phyloP scores from a whole-genome alignment of 192 early-diverging fungal species.

The Mortierella claussenii region DNA sequence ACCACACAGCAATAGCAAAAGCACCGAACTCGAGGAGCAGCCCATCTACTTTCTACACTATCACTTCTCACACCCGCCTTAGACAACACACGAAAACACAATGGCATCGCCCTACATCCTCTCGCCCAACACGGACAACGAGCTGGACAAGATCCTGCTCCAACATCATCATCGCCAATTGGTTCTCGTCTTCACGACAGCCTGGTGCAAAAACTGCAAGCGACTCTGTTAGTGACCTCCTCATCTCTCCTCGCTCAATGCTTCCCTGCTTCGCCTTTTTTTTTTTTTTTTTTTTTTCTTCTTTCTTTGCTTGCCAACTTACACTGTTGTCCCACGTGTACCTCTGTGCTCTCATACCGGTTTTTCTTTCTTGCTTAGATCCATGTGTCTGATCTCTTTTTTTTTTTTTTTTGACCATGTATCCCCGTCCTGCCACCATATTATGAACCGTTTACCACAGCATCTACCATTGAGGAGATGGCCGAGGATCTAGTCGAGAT shows the following conservation, averaged over 20 bases:
- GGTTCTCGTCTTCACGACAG: conserved; percentile 42
- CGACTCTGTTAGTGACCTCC: conserved; percentile 18
- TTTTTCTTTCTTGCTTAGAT: too few species aligned
- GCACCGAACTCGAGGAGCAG: too few species aligned
- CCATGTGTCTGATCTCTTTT: too few species aligned
- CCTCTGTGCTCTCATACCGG: too few species aligned
- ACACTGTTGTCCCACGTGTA: too few species aligned
- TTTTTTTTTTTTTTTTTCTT: neutral
- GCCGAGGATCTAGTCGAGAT: conserved; percentile 33
- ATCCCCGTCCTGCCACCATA: too few species aligned
- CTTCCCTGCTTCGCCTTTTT: neutral
- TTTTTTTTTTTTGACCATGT: neutral
- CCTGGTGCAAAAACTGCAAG: conserved; percentile 55
- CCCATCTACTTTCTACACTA: too few species aligned
- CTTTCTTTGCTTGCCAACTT: too few species aligned
- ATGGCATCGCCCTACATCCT: conserved; percentile 43
- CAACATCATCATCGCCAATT: conserved; percentile 24
- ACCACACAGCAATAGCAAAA: too few species aligned
- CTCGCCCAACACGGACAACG: conserved; percentile 40
- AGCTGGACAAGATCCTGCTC: conserved; percentile 32
- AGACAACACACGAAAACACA: too few species aligned
- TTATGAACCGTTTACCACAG: conserved; percentile 6
- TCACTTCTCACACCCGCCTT: too few species aligned
- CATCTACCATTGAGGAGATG: conserved; percentile 28
- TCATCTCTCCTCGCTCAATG: neutral